Percentiles rank a stretch among this genome's conserved stretches.
Conservation (phyloP, 2,329 filamentous ascomycete species). For the Chrysoporthe puriensis region DNA sequence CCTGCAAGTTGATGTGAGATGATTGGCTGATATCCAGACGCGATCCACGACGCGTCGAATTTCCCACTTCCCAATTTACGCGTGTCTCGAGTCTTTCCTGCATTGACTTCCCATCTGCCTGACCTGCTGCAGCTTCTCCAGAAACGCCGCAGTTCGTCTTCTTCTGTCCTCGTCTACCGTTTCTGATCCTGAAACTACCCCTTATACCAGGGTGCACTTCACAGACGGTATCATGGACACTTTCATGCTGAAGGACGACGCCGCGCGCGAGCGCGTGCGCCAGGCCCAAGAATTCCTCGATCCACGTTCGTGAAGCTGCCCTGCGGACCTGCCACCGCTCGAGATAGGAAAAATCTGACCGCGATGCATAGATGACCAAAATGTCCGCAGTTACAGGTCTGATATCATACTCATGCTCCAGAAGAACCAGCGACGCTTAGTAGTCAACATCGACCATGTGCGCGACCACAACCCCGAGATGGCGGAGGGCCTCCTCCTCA, state of each 20-base stretch:
- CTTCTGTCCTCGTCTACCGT: neutral
- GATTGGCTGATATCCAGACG: conserved; percentile 11
- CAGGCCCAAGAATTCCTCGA: conserved; percentile 92
- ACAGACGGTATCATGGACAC: conserved; percentile 63
- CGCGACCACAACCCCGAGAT: conserved; percentile 84
- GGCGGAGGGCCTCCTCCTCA: conserved; percentile 75
- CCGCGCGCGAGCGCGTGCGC: conserved; percentile 79
- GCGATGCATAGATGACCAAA: conserved; percentile 49
- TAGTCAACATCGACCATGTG: conserved; percentile 87
- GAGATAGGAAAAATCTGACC: conserved; percentile 8
- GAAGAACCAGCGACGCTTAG: conserved; percentile 65
- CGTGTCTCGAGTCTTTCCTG: conserved; percentile 7
- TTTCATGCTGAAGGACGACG: conserved; percentile 80
- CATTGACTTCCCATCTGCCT: neutral
- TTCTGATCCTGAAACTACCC: neutral
- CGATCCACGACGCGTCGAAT: conserved; percentile 14
- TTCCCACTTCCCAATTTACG: conserved; percentile 10
- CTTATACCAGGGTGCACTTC: neutral
- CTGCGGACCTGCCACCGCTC: neutral
- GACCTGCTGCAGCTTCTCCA: neutral
- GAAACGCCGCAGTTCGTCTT: neutral
- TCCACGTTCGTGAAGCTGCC: conserved; percentile 66
- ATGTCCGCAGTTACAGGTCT: conserved; percentile 76
- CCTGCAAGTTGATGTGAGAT: conserved; percentile 16
- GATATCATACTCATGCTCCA: conserved; percentile 82